Evolutionary conservation across 106 monocot genomes (phyloP).

Genomic region (Phalaenopsis aphrodite): DNA sequence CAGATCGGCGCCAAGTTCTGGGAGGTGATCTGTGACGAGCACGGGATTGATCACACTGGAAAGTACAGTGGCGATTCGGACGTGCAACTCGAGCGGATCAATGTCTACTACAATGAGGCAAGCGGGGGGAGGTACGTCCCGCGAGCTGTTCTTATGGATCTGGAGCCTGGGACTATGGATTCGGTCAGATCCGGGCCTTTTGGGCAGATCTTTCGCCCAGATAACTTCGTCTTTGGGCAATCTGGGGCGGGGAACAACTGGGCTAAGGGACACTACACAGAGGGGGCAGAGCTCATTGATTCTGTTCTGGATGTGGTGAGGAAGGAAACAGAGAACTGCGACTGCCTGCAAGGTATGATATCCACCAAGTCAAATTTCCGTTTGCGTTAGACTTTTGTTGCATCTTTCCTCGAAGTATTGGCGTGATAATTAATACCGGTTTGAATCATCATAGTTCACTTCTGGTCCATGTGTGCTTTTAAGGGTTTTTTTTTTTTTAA

Average conservation of each 20-base stretch:
- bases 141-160: slow-evolving; percentile 5
- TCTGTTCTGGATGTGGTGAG: slow-evolving; percentile 14
- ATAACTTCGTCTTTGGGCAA: slow-evolving; percentile 6
- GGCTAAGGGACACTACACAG: slow-evolving; percentile 22
- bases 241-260: slow-evolving; percentile 17
- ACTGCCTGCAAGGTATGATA: slow-evolving; percentile 18
- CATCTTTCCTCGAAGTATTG: neutral
- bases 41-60: slow-evolving; percentile 4
- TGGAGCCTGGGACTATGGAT: slow-evolving; percentile 10
- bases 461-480: neutral
- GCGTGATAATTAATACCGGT: no score
- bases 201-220: slow-evolving; percentile 9
- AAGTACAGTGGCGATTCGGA: slow-evolving; percentile 7
- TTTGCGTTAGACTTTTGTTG: neutral
- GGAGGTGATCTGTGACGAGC: slow-evolving; percentile 12
- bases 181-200: slow-evolving; percentile 5
- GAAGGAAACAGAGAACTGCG: slow-evolving; percentile 25
- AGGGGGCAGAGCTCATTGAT: slow-evolving; percentile 18
- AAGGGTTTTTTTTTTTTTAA: neutral
- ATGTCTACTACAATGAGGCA: slow-evolving; percentile 8
- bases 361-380: neutral
- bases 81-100: slow-evolving; percentile 5
- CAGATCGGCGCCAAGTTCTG: slow-evolving; percentile 10
- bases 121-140: slow-evolving; percentile 7
- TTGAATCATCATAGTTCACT: no score